These are phyloP conservation scores for Aureobasidium subglaciale DNA, from an alignment of 2,329 filamentous ascomycete genomes.

Conservation along the genomic window DNA sequence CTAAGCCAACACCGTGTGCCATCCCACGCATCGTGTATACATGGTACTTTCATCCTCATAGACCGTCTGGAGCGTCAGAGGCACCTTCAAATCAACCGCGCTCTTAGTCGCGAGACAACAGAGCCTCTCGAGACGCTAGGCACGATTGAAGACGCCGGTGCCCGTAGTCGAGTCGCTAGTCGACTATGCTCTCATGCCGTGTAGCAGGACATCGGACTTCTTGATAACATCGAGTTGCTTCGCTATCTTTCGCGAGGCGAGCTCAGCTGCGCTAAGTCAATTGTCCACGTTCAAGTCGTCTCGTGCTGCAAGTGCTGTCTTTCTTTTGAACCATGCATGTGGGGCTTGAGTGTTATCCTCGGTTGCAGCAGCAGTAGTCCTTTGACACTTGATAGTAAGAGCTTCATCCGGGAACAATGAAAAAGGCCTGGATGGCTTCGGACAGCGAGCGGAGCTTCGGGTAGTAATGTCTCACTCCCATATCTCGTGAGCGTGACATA, in stretches of 20 bases:
- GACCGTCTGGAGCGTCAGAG: background rate
- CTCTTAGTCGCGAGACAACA: background rate
- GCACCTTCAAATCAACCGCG: background rate
- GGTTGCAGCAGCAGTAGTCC: too few relatives aligned
- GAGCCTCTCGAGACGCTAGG: background rate
- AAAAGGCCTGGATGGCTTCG: too few relatives aligned
- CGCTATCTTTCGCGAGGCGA: background rate
- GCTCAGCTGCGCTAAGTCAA: background rate
- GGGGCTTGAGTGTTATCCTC: too few relatives aligned
- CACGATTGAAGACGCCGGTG: too few relatives aligned
- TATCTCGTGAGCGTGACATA: too few relatives aligned
- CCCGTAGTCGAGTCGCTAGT: background rate
- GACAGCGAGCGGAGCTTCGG: too few relatives aligned
- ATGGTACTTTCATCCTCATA: background rate
- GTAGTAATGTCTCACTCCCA: too few relatives aligned
- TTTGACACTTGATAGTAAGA: too few relatives aligned
- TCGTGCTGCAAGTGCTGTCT: too few relatives aligned
- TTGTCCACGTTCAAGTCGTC: too few relatives aligned
- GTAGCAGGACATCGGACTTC: background rate
- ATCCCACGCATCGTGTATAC: background rate
- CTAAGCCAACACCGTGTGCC: background rate
- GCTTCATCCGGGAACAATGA: too few relatives aligned
- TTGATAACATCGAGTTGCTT: background rate
- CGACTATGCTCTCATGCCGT: background rate
- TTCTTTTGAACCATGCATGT: too few relatives aligned